These are phyloP conservation scores for Alternaria arbusti DNA, from an alignment of 2,329 filamentous ascomycete genomes.

Conservation along the genomic window DNA sequence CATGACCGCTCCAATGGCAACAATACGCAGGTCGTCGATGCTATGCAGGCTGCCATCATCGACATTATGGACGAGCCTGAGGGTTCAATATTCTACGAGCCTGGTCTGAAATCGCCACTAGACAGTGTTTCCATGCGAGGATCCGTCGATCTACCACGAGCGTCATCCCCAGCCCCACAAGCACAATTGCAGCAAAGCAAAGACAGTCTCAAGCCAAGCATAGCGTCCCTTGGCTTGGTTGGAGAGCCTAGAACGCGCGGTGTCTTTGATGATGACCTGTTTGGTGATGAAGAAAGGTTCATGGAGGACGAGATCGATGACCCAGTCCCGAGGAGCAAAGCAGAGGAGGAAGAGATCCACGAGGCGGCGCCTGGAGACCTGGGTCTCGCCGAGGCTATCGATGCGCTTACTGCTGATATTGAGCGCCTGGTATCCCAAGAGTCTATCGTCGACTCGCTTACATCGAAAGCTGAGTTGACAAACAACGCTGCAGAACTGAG, in stretches of 20 bases:
- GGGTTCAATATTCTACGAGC: slow-evolving; percentile 70
- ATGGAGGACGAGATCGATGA: slow-evolving; percentile 86
- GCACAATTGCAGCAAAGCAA: slow-evolving; percentile 45
- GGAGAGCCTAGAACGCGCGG: slow-evolving; percentile 86
- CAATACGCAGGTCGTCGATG: slow-evolving; percentile 83
- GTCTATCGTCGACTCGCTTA: slow-evolving; percentile 87
- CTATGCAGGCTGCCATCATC: slow-evolving; percentile 89
- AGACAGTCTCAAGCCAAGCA: slow-evolving; percentile 73
- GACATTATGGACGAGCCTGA: slow-evolving; percentile 85
- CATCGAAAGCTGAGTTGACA: slow-evolving; percentile 91
- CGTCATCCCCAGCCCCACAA: slow-evolving; percentile 47
- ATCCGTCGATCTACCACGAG: slow-evolving; percentile 64
- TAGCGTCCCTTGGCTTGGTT: slow-evolving; percentile 89
- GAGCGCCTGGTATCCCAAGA: slow-evolving; percentile 88
- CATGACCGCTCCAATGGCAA: slow-evolving; percentile 58
- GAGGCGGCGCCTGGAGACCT: slow-evolving; percentile 94
- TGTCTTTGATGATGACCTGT: slow-evolving; percentile 93
- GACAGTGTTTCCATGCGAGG: slow-evolving; percentile 68
- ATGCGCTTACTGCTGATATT: slow-evolving; percentile 85
- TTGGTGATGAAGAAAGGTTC: slow-evolving; percentile 86
- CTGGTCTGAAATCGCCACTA: slow-evolving; percentile 59
- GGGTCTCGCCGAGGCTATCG: slow-evolving; percentile 90
- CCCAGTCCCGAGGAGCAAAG: slow-evolving; percentile 63
- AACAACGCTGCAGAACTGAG: slow-evolving; percentile 94
- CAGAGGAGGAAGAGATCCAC: slow-evolving; percentile 82